Evolutionary conservation across 108 stramenopile species (phyloP).

Genomic region (Epithemia pelagica): DNA sequence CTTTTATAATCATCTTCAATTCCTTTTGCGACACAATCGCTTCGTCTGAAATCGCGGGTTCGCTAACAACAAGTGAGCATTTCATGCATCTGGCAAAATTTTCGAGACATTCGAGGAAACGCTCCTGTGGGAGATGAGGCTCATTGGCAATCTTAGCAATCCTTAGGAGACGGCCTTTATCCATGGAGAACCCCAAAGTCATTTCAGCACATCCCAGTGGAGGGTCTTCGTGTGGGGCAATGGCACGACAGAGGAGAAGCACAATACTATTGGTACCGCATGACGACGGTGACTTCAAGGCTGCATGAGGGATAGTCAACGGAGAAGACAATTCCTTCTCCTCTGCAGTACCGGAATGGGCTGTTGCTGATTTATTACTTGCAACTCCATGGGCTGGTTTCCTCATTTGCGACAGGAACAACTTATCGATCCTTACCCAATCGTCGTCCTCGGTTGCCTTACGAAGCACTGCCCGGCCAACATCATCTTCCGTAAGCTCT

Average conservation of each 20-base stretch:
- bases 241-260: constrained; percentile 58
- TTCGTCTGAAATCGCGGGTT: neutral
- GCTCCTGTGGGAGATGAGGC: constrained; percentile 56
- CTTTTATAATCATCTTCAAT: neutral
- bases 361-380: neutral
- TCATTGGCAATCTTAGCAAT: constrained; percentile 46
- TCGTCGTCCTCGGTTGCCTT: constrained; percentile 44
- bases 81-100: constrained; percentile 53
- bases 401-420: constrained; percentile 14
- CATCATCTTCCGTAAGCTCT: constrained; percentile 45
- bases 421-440: constrained; percentile 29
- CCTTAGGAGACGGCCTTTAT: constrained; percentile 35
- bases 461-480: constrained; percentile 51
- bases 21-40: constrained; percentile 6
- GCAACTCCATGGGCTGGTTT: neutral
- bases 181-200: constrained; percentile 42
- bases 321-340: neutral
- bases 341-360: neutral
- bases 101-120: constrained; percentile 62
- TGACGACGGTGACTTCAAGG: constrained; percentile 9
- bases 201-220: constrained; percentile 72
- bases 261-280: constrained; percentile 29
- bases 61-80: constrained; percentile 24
- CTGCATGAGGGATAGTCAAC: constrained; percentile 2
- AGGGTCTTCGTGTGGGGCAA: constrained; percentile 54